phyloP scores from a whole-genome alignment of 352 stramenopile species.

The Blastocystis sp. region DNA sequence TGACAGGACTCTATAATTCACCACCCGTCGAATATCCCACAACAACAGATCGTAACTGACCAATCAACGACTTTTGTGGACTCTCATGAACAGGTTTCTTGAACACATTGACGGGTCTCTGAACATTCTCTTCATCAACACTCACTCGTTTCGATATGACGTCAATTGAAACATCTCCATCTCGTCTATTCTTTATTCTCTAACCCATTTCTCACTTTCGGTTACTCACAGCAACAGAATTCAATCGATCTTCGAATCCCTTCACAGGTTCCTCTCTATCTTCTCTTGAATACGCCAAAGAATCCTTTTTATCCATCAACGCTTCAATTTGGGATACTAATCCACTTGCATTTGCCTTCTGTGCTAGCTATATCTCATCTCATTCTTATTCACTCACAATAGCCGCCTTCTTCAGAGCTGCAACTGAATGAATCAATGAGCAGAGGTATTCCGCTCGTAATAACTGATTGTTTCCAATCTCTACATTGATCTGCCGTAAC shows the following conservation, averaged over 20 bases:
- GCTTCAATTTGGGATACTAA: conserved; percentile 14
- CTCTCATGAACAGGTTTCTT: conserved; percentile 4
- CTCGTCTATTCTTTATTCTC: background rate
- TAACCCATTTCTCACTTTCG: background rate
- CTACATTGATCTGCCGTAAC: conserved; percentile 43
- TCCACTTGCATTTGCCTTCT: background rate
- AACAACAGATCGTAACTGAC: background rate
- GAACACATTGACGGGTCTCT: background rate
- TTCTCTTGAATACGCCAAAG: background rate
- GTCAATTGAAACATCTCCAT: background rate
- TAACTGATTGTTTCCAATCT: conserved; percentile 48
- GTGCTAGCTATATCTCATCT: background rate
- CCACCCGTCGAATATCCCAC: background rate
- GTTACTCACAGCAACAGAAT: background rate
- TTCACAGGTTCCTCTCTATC: background rate
- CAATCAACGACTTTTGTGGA: conserved; percentile 27
- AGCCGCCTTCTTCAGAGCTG: conserved; percentile 53
- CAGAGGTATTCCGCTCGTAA: conserved; percentile 34
- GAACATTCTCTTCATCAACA: background rate
- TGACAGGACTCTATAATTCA: conserved; percentile 34
- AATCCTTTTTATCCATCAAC: conserved; percentile 16
- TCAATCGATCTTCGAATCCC: background rate
- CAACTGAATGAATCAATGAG: background rate
- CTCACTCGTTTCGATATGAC: background rate
- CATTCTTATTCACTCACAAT: background rate